These are phyloP conservation scores for Boletus rubroflammeus DNA, from an alignment of 768 basidiomycete species.

Conservation along the genomic window DNA sequence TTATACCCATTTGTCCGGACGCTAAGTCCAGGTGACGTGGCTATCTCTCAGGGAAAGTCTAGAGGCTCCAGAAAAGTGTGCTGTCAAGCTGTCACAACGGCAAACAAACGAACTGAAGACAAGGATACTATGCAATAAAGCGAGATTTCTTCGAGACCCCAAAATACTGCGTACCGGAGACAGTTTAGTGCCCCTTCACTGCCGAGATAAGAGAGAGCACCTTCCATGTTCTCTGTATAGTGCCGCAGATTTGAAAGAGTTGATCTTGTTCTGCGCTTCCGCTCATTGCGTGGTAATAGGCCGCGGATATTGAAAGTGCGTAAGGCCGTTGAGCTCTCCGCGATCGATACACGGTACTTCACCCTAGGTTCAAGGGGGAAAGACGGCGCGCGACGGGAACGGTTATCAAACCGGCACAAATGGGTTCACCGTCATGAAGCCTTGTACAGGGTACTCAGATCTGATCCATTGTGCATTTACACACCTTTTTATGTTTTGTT, in stretches of 20 bases:
- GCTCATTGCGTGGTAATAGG: background rate
- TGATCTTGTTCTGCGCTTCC: background rate
- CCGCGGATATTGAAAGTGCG: slow-evolving; percentile 9
- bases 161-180: background rate
- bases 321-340: background rate
- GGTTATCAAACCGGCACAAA: slow-evolving; percentile 6
- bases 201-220: background rate
- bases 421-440: background rate
- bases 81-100: slow-evolving; percentile 8
- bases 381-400: slow-evolving; percentile 20
- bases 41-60: background rate
- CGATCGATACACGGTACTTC: background rate
- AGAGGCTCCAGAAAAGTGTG: background rate
- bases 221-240: background rate
- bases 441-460: slow-evolving; percentile 13
- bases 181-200: background rate
- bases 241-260: background rate
- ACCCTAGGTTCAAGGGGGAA: background rate
- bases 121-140: background rate
- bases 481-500: background rate
- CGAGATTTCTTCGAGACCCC: background rate
- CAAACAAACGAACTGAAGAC: background rate
- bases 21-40: slow-evolving; percentile 3
- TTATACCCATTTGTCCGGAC: slow-evolving; percentile 24
- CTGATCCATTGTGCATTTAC: slow-evolving; percentile 9